phyloP scores from a whole-genome alignment of 495 filamentous ascomycete genomes.

The Arthonia radiata region DNA sequence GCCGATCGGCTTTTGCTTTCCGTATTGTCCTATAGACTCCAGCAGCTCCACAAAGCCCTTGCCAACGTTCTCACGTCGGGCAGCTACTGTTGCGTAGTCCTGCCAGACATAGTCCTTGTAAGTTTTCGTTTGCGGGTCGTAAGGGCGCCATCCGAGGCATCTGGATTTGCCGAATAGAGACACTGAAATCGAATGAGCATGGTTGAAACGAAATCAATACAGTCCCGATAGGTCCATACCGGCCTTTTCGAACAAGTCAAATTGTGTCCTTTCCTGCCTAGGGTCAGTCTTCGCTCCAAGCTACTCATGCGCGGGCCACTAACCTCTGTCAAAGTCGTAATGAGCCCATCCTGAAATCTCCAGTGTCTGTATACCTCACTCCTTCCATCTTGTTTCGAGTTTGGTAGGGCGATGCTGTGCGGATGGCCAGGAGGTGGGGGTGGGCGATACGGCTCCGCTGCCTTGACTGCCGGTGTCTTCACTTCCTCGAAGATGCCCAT shows the following conservation, averaged over 20 bases:
- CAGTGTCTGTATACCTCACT: constrained; percentile 64
- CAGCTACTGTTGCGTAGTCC: constrained; percentile 56
- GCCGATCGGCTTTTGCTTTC: constrained; percentile 58
- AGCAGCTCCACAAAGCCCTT: constrained; percentile 69
- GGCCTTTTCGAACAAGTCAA: constrained; percentile 59
- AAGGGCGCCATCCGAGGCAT: constrained; percentile 65
- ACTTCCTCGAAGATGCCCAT: no score
- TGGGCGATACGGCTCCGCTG: no score
- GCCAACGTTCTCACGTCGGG: constrained; percentile 61
- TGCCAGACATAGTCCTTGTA: constrained; percentile 67
- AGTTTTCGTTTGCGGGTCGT: constrained; percentile 46
- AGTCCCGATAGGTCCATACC: constrained; percentile 11
- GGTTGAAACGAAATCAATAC: constrained; percentile 1
- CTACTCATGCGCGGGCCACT: constrained; percentile 3
- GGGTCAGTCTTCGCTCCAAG: not conserved
- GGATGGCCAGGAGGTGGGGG: constrained; percentile 35
- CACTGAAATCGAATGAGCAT: constrained; percentile 2
- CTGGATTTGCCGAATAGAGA: constrained; percentile 20
- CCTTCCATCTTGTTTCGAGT: constrained; percentile 45
- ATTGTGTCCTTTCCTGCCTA: constrained; percentile 35
- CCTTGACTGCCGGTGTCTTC: no score
- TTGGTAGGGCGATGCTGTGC: constrained; percentile 43
- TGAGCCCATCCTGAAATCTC: constrained; percentile 41
- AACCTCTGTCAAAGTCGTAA: constrained; percentile 47
- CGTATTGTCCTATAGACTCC: constrained; percentile 36